Evolutionary conservation across 139 green algal species (phyloP).

Genomic region (Astrephomene gubernaculifera): DNA sequence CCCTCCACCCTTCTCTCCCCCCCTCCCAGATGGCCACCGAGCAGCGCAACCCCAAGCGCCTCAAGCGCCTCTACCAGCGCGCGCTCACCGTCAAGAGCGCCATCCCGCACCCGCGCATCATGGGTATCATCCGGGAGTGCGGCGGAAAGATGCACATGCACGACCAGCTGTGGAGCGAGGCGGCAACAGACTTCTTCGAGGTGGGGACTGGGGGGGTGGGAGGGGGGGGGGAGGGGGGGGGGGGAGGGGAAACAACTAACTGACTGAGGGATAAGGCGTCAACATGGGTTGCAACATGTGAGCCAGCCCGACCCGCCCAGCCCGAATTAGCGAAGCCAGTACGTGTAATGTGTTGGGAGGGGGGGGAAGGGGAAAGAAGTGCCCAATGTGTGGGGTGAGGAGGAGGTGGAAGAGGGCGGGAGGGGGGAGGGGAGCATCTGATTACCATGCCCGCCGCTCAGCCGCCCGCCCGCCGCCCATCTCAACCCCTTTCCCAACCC

Average conservation of each 20-base stretch:
- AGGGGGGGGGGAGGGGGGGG: not conserved
- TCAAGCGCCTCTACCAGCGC: constrained; percentile 86
- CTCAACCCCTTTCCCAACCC: too few relatives aligned
- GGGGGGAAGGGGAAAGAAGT: not conserved
- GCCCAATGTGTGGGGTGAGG: too few relatives aligned
- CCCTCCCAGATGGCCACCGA: constrained; percentile 96
- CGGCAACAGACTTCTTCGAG: constrained; percentile 99
- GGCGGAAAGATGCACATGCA: constrained; percentile 99
- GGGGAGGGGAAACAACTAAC: too few relatives aligned
- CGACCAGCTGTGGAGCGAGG: constrained; percentile 89
- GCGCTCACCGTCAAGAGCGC: constrained; percentile 92
- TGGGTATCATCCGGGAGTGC: constrained; percentile 98
- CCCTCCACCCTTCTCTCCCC: too few relatives aligned
- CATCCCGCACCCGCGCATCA: constrained; percentile 97
- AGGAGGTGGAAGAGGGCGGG: not conserved
- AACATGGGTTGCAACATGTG: too few relatives aligned
- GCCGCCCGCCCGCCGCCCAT: too few relatives aligned
- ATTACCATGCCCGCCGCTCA: too few relatives aligned
- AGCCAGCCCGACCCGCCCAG: too few relatives aligned
- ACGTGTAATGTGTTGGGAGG: not conserved
- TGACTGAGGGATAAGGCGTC: too few relatives aligned
- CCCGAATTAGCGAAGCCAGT: too few relatives aligned
- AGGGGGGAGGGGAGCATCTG: too few relatives aligned
- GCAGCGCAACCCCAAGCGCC: constrained; percentile 94
- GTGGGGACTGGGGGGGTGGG: constrained; percentile 37